phyloP scores from a whole-genome alignment of 208 protist species.

The Leishmania lainsoni region DNA sequence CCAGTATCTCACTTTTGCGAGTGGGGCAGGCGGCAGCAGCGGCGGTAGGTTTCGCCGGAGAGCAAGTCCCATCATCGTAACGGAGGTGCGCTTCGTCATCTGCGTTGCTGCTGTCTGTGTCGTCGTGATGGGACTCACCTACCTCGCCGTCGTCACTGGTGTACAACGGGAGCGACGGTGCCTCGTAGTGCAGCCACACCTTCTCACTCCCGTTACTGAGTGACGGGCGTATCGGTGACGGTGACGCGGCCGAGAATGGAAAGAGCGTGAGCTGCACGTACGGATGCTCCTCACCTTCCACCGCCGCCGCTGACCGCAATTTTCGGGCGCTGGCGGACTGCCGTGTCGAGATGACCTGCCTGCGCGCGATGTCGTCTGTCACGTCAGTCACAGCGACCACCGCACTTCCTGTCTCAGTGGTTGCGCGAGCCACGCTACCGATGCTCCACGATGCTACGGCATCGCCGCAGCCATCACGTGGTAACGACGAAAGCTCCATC shows the following conservation, averaged over 20 bases:
- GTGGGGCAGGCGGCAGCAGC: neutral
- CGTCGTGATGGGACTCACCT: neutral
- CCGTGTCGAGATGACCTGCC: neutral
- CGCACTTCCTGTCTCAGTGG: neutral
- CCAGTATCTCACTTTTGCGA: slow-evolving; percentile 5
- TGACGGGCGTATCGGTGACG: slow-evolving; percentile 14
- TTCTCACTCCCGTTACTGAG: neutral
- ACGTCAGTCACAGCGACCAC: neutral
- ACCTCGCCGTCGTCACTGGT: neutral
- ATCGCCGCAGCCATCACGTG: neutral
- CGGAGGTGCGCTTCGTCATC: slow-evolving; percentile 21
- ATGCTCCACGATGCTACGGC: neutral
- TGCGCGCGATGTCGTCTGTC: neutral
- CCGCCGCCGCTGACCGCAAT: neutral
- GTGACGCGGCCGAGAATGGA: neutral
- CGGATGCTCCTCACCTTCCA: neutral
- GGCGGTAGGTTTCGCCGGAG: neutral
- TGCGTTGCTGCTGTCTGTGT: neutral
- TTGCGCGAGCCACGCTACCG: too few species aligned
- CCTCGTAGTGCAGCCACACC: slow-evolving; percentile 1
- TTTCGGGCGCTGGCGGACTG: neutral
- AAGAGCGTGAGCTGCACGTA: neutral
- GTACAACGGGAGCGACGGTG: neutral
- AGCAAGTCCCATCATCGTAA: neutral
- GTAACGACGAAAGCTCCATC: neutral